Evolutionary conservation across 1,139 yeast genomes (phyloP), one percentile per base, ranked within the genome.

Genomic region (Hyphopichia burtonii): DNA sequence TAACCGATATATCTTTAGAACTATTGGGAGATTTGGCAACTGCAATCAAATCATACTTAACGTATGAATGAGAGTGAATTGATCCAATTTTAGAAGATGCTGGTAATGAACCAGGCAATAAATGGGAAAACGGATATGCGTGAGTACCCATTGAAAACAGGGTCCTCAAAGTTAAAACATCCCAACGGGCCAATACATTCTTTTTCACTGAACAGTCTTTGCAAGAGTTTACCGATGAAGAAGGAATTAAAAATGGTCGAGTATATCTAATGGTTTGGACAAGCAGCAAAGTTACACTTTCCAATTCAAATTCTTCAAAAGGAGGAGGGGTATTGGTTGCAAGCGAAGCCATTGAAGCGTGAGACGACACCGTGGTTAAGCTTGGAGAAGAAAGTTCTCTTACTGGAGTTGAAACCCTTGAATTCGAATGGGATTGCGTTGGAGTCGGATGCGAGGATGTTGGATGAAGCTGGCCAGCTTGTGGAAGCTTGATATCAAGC

Each of bases 61-160:
- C 79, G 19, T 75, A 70, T 0, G 83, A 71, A 35, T 74, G 69
- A 3, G 82, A 69, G 36, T 75, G 69, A 4, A 82, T 68, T 3
- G 72, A 66, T 2, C 87, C 87, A 16, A 86, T 58, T 33, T 77
- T 69, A 14, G 87, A 71, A 1, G 96, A 78, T 1, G 96, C 90
- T 0, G 99, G 97, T 27, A 90, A 61, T n/a, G 86, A 72, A 0
- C 99, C 99, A 0, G 97, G 96, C 12, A 93, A 61, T 34, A 94
- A 66, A 61, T 90, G 91, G n/a, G 96, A 86, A 59, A 94, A 93
- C 2, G 99, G 99, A 58, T 88, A 93, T 1, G 88, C 90, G 55
- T 93, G 96, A 18, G 74, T 70, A 1, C 93, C 95, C 10, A 73
- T 63, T 2, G 79, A 65, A 50, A 89, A 78, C 6, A 71, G 66